Conservation (phyloP, 805 yeast genomes). For the Kluyveromyces aestuarii region DNA sequence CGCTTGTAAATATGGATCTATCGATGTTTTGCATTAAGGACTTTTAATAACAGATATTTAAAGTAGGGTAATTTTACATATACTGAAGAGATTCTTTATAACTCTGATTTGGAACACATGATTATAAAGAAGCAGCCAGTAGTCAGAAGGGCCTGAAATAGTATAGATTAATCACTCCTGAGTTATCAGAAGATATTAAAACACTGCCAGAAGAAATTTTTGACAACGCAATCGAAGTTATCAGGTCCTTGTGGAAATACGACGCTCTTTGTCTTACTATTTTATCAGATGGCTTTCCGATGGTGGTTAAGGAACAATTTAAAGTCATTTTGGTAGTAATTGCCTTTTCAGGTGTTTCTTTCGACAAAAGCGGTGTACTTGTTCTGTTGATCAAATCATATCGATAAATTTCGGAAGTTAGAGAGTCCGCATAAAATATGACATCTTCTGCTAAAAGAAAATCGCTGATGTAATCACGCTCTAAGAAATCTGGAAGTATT, state of each 20-base stretch:
- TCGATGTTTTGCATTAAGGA: not conserved
- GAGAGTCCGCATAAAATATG: constrained; percentile 13
- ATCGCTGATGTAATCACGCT: constrained; percentile 1
- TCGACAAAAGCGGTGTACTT: not conserved
- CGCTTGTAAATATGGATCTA: too few species aligned
- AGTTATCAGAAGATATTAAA: constrained; percentile 14
- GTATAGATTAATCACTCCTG: constrained; percentile 13
- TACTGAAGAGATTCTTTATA: not conserved
- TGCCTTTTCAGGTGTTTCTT: not conserved
- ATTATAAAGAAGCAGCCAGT: not conserved
- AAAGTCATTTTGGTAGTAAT: not conserved
- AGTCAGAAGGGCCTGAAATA: not conserved
- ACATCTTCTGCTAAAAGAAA: constrained; percentile 7
- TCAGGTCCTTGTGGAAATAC: constrained; percentile 6
- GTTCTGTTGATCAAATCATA: constrained; percentile 9
- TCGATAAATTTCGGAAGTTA: constrained; percentile 11
- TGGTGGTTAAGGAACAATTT: not conserved
- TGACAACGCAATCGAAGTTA: constrained; percentile 1
- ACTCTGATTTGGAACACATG: not conserved
- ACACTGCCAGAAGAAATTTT: not conserved
- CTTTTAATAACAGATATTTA: too few species aligned
- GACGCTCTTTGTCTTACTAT: not conserved
- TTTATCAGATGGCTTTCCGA: not conserved
- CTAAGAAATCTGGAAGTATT: not conserved
- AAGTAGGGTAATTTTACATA: not conserved